These are phyloP conservation scores for Papilionanthe hybrid DNA, from an alignment of 116 monocot species.

Conservation along the genomic window DNA sequence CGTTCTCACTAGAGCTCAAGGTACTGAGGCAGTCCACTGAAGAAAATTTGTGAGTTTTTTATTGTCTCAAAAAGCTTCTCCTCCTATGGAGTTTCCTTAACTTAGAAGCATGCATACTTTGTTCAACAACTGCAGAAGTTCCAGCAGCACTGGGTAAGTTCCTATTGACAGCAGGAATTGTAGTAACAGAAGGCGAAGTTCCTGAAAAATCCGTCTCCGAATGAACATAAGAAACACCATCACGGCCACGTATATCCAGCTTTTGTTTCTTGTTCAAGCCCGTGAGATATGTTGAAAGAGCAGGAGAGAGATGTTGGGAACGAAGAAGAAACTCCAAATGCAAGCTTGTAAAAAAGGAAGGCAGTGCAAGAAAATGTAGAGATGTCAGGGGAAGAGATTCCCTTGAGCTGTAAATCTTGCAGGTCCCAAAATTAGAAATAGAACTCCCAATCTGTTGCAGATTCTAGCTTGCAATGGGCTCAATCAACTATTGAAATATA, in stretches of 20 bases:
- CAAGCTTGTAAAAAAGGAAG: conserved; percentile 40
- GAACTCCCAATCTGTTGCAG: conserved; percentile 9
- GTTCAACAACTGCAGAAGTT: not conserved
- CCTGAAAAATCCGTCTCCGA: not conserved
- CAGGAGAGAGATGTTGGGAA: conserved; percentile 15
- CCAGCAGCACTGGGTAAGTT: not conserved
- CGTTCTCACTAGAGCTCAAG: not conserved
- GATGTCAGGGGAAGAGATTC: conserved; percentile 28
- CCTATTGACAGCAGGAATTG: conserved; percentile 2
- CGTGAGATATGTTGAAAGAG: conserved; percentile 9
- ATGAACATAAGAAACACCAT: conserved; percentile 6
- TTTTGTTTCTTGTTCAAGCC: not conserved
- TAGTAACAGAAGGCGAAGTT: not conserved
- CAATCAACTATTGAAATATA: too few species aligned
- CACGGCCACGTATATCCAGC: not conserved
- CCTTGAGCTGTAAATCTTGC: conserved; percentile 29
- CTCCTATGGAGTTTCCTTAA: conserved; percentile 37
- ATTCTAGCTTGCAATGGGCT: too few species aligned
- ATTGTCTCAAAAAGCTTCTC: conserved; percentile 38
- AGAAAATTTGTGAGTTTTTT: conserved; percentile 17
- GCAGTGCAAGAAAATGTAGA: conserved; percentile 32
- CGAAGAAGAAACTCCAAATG: conserved; percentile 18
- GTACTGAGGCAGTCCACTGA: conserved; percentile 9
- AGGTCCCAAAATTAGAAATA: conserved; percentile 21
- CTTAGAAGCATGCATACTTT: conserved; percentile 15